Evolutionary conservation across 2,329 filamentous ascomycete genomes (phyloP).

Genomic region (Cercospora zeae-maydis): DNA sequence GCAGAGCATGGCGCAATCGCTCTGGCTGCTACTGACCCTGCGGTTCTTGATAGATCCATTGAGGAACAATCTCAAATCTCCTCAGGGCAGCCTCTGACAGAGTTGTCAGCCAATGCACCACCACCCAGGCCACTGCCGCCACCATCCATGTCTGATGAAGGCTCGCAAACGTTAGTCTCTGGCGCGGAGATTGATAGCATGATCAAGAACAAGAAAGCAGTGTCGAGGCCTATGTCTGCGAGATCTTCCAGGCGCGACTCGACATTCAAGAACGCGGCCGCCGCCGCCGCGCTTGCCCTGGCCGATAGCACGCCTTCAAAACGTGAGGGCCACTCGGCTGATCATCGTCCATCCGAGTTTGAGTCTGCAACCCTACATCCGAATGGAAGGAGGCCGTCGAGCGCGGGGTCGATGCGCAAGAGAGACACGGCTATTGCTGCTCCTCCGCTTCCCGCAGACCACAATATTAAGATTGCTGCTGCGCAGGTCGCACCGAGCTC

Average conservation of each 20-base stretch:
- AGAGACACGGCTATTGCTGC: constrained; percentile 41
- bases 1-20: background rate
- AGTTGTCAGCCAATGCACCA: constrained; percentile 14
- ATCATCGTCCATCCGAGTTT: constrained; percentile 19
- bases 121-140: constrained; percentile 14
- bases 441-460: constrained; percentile 73
- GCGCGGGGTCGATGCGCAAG: constrained; percentile 63
- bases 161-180: constrained; percentile 81
- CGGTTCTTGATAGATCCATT: background rate
- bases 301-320: constrained; percentile 18
- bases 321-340: constrained; percentile 6
- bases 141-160: constrained; percentile 55
- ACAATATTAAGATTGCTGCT: constrained; percentile 79
- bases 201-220: constrained; percentile 53
- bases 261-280: constrained; percentile 17
- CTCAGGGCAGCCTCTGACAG: constrained; percentile 15
- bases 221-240: constrained; percentile 11
- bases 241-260: constrained; percentile 18
- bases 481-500: constrained; percentile 56
- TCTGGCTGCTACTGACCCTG: background rate
- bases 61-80: background rate
- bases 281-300: constrained; percentile 32
- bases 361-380: constrained; percentile 23
- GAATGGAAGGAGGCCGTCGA: constrained; percentile 58
- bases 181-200: constrained; percentile 75